A percentile compares a stretch with the other conserved stretches of the same genome.
phyloP scores from a whole-genome alignment of 164 flowering plant species.

The Sextonia rubra region DNA sequence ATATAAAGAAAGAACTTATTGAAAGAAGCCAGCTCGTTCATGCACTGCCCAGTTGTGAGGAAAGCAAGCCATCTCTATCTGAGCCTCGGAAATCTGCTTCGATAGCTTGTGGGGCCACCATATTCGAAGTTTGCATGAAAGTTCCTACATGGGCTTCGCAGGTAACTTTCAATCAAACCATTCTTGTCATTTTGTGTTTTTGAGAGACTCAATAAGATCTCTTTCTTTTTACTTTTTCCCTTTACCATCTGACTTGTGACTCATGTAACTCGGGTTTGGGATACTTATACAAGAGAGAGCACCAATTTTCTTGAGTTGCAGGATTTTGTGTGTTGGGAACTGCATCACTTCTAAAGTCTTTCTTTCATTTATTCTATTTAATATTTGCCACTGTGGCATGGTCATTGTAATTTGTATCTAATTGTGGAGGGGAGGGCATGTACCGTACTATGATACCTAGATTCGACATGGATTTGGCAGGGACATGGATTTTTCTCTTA shows the following conservation, averaged over 20 bases:
- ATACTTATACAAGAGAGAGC: too few species aligned
- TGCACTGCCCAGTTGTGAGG: slow-evolving; percentile 48
- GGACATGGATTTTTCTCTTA: too few species aligned
- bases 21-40: slow-evolving; percentile 72
- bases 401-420: too few species aligned
- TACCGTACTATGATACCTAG: too few species aligned
- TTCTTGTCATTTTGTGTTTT: neutral
- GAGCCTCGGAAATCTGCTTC: slow-evolving; percentile 78
- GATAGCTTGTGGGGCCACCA: slow-evolving; percentile 82
- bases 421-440: too few species aligned
- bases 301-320: too few species aligned
- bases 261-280: too few species aligned
- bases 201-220: neutral
- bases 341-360: neutral
- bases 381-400: too few species aligned
- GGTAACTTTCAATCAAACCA: slow-evolving; percentile 30
- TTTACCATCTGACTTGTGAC: too few species aligned
- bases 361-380: neutral
- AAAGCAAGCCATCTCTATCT: slow-evolving; percentile 35
- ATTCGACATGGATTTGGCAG: too few species aligned
- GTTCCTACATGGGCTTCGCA: slow-evolving; percentile 92
- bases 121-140: slow-evolving; percentile 84
- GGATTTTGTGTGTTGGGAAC: too few species aligned
- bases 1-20: slow-evolving; percentile 75
- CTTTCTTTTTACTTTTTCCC: too few species aligned